Percentiles rank a stretch among this genome's conserved stretches.
These are phyloP conservation scores for Coemansia furcata DNA, from an alignment of 192 early-diverging fungal genomes.

Conservation along the genomic window DNA sequence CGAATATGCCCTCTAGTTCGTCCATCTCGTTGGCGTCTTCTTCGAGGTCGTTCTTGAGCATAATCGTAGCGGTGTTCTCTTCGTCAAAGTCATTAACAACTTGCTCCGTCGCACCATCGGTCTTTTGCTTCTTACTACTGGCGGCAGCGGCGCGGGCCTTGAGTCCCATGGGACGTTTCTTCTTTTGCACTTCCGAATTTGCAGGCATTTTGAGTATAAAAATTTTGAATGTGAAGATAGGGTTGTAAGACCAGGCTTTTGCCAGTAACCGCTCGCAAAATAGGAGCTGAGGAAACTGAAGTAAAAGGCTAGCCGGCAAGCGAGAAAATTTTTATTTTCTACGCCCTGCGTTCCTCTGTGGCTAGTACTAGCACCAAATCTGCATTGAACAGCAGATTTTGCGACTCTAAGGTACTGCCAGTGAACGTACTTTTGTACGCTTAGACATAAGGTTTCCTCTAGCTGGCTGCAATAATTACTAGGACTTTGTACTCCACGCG, in stretches of 20 bases:
- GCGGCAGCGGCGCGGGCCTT: conserved; percentile 47
- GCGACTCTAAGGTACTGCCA: conserved; percentile 3
- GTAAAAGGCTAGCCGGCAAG: not conserved
- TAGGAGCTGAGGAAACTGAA: not conserved
- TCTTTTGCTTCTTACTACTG: conserved; percentile 26
- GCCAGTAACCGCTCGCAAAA: not conserved
- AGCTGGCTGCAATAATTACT: not conserved
- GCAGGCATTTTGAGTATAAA: conserved; percentile 1
- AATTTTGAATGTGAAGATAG: not conserved
- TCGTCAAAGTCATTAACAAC: conserved; percentile 44
- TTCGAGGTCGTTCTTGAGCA: conserved; percentile 34
- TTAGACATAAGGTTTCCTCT: not conserved
- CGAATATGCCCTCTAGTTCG: conserved; percentile 54
- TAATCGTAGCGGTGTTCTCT: conserved; percentile 39
- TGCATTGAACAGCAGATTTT: not conserved
- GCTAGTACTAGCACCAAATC: not conserved
- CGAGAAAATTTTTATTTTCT: conserved; percentile 2
- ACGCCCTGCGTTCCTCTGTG: not conserved
- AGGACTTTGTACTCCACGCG: not conserved
- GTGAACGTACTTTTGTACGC: conserved; percentile 1
- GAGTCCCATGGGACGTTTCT: conserved; percentile 53
- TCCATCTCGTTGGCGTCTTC: conserved; percentile 52
- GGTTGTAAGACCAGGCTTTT: not conserved
- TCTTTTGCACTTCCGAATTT: conserved; percentile 12
- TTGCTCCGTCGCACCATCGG: conserved; percentile 6